These are phyloP conservation scores for Alternaria solani DNA, from an alignment of 2,329 filamentous ascomycete genomes.

Conservation along the genomic window DNA sequence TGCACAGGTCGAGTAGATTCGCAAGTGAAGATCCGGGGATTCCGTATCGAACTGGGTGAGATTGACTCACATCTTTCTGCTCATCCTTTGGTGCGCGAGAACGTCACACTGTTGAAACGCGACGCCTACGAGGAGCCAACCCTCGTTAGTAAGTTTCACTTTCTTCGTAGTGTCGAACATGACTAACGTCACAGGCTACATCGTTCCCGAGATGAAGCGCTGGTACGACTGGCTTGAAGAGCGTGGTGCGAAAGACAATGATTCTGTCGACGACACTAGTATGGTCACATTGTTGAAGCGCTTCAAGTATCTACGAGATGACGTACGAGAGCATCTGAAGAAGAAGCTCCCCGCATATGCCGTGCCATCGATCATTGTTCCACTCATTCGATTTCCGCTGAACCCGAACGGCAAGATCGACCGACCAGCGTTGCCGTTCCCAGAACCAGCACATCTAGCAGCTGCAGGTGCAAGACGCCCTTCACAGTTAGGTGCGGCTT, in stretches of 20 bases:
- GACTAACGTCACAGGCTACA: conserved; percentile 61
- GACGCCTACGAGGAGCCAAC: conserved; percentile 86
- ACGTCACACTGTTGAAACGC: conserved; percentile 83
- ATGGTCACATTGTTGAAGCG: conserved; percentile 66
- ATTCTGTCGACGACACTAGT: conserved; percentile 54
- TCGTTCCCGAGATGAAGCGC: conserved; percentile 80
- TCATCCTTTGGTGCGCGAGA: conserved; percentile 80
- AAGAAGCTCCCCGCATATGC: conserved; percentile 77
- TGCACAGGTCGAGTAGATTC: conserved; percentile 82
- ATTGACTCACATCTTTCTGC: conserved; percentile 85
- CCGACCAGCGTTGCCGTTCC: conserved; percentile 80
- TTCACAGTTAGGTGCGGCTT: conserved; percentile 55
- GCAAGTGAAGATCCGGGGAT: conserved; percentile 95
- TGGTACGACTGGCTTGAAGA: conserved; percentile 74
- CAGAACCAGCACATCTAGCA: conserved; percentile 72
- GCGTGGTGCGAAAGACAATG: conserved; percentile 49
- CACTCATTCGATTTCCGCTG: conserved; percentile 75
- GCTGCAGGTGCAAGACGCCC: conserved; percentile 61
- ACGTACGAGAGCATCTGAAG: conserved; percentile 73
- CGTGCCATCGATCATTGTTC: conserved; percentile 77
- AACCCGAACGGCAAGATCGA: conserved; percentile 75
- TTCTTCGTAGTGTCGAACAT: not conserved
- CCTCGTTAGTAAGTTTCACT: conserved; percentile 70
- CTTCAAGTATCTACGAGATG: conserved; percentile 67
- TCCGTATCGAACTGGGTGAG: conserved; percentile 92